These are phyloP conservation scores for Zoysia pacifica DNA, from an alignment of 176 grass and related monocot genomes.

Conservation along the genomic window DNA sequence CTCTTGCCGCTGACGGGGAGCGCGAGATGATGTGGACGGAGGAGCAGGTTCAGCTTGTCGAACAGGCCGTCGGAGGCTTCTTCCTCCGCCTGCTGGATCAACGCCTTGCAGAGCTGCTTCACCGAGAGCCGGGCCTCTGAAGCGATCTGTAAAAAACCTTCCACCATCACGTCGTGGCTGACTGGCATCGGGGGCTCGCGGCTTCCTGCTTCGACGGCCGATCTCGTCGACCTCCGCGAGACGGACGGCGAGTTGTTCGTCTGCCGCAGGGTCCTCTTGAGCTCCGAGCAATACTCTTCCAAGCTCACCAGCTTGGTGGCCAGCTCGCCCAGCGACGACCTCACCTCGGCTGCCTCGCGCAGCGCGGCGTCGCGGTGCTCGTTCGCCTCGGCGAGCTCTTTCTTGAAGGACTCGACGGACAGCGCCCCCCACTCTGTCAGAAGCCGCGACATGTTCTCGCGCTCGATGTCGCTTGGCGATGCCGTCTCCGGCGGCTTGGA, in stretches of 20 bases:
- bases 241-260: constrained; percentile 44
- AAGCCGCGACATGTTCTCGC: constrained; percentile 74
- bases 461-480: constrained; percentile 52
- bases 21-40: constrained; percentile 53
- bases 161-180: constrained; percentile 80
- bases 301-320: constrained; percentile 65
- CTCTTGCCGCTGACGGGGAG: constrained; percentile 32
- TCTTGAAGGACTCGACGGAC: constrained; percentile 72
- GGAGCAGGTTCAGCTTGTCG: constrained; percentile 63
- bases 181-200: constrained; percentile 62
- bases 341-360: constrained; percentile 66
- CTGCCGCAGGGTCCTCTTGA: constrained; percentile 72
- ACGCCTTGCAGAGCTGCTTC: constrained; percentile 74
- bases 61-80: constrained; percentile 42
- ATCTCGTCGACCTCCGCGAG: constrained; percentile 58
- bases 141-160: constrained; percentile 88
- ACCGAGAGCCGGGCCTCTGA: constrained; percentile 76
- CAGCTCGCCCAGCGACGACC: constrained; percentile 64
- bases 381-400: constrained; percentile 74
- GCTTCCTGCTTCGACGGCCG: constrained; percentile 9
- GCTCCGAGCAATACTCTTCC: constrained; percentile 75
- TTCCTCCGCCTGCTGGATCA: constrained; percentile 59
- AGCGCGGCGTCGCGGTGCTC: constrained; percentile 68
- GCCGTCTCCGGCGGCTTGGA: constrained; percentile 39
- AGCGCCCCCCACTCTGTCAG: constrained; percentile 84